Base-by-base conservation (phyloP, 2,329 filamentous ascomycete species). In the Diaporthe nobilis region DNA sequence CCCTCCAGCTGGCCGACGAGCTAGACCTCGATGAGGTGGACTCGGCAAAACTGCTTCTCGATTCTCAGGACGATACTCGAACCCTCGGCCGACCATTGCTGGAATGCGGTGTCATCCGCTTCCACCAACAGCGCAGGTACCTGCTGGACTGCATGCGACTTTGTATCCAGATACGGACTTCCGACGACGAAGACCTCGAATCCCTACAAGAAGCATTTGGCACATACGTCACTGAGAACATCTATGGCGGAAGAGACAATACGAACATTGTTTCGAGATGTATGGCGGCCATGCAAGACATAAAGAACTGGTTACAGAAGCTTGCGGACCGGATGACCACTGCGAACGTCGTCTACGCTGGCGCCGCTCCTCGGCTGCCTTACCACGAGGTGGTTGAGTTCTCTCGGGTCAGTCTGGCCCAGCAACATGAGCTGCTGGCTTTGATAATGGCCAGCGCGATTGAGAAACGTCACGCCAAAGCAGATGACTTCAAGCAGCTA, bases 1-100 rank as follows among this genome's bases (percentile, higher is more conserved):
- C 92, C 34, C 88, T 98, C 44, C 91, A 95, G 80, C 88, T 99
- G 51, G 94, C 96, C 73, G 96, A 98, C 83, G 94, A 95, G 79
- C 88, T 98, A 77, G 93, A 98, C 80, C 88, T 99, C 71, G 96
- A 99, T 85, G 97, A 99, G 84, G 83, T 98, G 75, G 91, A 97
- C 80, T 94, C 96, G 25, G 94, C 95, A 13, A 89, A 90, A 79
- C 90, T 97, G 68, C 91, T 98, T 75, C 86, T 97, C 71, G 92
- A 93, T 73, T 92, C 94, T 25, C 90, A 94, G 81, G 89, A 92
- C 51, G 93, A 96, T 79, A 88, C 92, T 22, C 88, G 90, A 60
- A 87, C 90, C 22, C 87, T 95, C 7, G 95, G 95, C 77, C 91
- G 94, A 34, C 89, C 94, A 4, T 88, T 94, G 76, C 88, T 95